Conservation (phyloP, 164 flowering plant species). For the Aristolochia contorta region DNA sequence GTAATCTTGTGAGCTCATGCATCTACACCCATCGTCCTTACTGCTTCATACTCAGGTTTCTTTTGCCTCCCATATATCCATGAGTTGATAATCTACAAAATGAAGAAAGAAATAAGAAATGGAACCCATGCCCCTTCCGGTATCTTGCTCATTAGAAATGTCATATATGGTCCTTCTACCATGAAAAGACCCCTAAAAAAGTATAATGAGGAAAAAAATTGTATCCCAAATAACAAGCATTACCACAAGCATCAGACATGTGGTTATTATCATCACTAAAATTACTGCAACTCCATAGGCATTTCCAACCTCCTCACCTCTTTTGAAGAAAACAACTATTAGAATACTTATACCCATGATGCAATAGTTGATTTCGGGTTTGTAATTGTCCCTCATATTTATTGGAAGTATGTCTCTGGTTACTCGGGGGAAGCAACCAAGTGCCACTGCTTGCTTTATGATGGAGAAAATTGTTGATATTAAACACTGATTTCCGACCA, state of each 20-base stretch:
- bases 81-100: slow-evolving; percentile 12
- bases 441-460: slow-evolving; percentile 71
- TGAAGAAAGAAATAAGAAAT: slow-evolving; percentile 14
- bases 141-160: slow-evolving; percentile 19
- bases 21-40: slow-evolving; percentile 8
- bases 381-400: slow-evolving; percentile 75
- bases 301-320: slow-evolving; percentile 15
- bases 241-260: slow-evolving; percentile 12
- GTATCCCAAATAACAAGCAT: slow-evolving; percentile 24
- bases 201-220: slow-evolving; percentile 5
- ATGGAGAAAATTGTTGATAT: slow-evolving; percentile 82
- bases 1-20: slow-evolving; percentile 12
- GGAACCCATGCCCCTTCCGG: slow-evolving; percentile 25
- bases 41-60: slow-evolving; percentile 12
- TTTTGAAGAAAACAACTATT: background rate
- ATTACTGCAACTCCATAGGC: slow-evolving; percentile 24
- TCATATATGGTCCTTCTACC: slow-evolving; percentile 19
- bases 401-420: slow-evolving; percentile 74
- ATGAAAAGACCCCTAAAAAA: slow-evolving; percentile 8
- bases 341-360: slow-evolving; percentile 63
- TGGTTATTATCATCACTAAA: slow-evolving; percentile 25
- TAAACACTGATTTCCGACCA: slow-evolving; percentile 82
- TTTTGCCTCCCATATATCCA: slow-evolving; percentile 23
- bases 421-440: slow-evolving; percentile 93
- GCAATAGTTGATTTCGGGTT: slow-evolving; percentile 89